Conservation (phyloP, 305 asterid genomes). For the Fraxinus latifolia region DNA sequence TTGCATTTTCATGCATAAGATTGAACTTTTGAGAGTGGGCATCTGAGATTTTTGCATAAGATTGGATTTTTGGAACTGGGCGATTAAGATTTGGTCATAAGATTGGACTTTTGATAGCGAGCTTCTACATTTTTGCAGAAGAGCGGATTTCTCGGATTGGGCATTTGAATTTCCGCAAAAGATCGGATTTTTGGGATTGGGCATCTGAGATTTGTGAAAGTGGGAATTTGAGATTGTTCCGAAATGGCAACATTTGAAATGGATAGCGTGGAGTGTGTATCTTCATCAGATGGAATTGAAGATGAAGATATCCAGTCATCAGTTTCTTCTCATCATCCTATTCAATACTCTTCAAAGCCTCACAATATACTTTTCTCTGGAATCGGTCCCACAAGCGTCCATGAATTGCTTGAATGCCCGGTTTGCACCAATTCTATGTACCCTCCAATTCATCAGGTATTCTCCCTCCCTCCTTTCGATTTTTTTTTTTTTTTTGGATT, state of each 20-base stretch:
- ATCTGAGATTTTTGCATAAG: not conserved
- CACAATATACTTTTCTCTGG: not conserved
- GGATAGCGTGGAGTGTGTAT: slow-evolving; percentile 4
- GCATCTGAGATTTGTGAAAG: not conserved
- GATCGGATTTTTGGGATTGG: not conserved
- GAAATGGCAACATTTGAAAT: not conserved
- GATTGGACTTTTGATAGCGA: not conserved
- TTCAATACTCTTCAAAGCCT: not conserved
- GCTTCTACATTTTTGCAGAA: not conserved
- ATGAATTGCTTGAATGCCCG: not conserved
- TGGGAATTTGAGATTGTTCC: not conserved
- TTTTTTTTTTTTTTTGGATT: not conserved
- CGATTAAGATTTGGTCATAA: not conserved
- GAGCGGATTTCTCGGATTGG: not conserved
- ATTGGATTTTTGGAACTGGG: not conserved
- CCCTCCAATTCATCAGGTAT: not conserved
- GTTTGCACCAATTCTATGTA: not conserved
- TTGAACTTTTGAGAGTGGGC: not conserved
- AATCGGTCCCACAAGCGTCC: not conserved
- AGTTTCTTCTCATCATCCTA: not conserved
- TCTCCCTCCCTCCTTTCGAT: not conserved
- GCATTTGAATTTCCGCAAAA: not conserved
- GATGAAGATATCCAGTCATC: not conserved
- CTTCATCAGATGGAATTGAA: not conserved
- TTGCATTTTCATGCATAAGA: not conserved